Percentiles rank a stretch among this genome's conserved stretches.
Evolutionary conservation across 495 filamentous ascomycete genomes (phyloP).

Genomic region (Glarea lozoyensis): DNA sequence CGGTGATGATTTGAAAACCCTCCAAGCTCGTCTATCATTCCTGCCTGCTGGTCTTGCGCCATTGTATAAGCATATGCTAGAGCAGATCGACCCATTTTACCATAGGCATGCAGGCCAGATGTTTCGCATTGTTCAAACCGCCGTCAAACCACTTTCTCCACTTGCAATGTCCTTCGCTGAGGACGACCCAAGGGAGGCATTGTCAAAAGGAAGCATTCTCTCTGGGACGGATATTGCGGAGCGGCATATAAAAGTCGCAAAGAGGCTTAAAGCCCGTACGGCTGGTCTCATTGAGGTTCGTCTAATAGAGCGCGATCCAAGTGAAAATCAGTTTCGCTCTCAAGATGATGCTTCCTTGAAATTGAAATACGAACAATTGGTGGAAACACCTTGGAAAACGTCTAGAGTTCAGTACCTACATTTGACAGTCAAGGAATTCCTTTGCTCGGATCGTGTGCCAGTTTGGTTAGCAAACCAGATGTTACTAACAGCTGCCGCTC

Average conservation of each 20-base stretch:
- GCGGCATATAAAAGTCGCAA: neutral
- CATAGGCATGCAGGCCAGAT: neutral
- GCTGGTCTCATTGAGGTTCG: neutral
- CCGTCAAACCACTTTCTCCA: neutral
- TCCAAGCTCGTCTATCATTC: conserved; percentile 10
- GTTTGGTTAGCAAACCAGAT: neutral
- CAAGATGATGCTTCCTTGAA: neutral
- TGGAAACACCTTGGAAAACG: neutral
- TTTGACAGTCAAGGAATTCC: neutral
- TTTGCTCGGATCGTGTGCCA: neutral
- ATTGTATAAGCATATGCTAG: conserved; percentile 10
- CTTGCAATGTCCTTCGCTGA: neutral
- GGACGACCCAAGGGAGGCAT: neutral
- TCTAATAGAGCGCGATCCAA: neutral
- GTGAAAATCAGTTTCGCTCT: neutral
- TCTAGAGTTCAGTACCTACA: neutral
- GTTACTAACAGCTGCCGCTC: neutral
- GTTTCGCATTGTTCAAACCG: neutral
- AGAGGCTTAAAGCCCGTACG: neutral
- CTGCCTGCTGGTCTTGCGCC: conserved; percentile 21
- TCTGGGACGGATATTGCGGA: neutral
- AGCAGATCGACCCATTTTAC: neutral
- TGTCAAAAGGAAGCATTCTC: neutral
- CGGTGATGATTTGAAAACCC: conserved; percentile 12
- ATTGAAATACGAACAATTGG: neutral